A percentile compares a stretch with the other conserved stretches of the same genome.
Evolutionary conservation across 2,329 filamentous ascomycete genomes (phyloP).

Genomic region (Fusarium lateritium): DNA sequence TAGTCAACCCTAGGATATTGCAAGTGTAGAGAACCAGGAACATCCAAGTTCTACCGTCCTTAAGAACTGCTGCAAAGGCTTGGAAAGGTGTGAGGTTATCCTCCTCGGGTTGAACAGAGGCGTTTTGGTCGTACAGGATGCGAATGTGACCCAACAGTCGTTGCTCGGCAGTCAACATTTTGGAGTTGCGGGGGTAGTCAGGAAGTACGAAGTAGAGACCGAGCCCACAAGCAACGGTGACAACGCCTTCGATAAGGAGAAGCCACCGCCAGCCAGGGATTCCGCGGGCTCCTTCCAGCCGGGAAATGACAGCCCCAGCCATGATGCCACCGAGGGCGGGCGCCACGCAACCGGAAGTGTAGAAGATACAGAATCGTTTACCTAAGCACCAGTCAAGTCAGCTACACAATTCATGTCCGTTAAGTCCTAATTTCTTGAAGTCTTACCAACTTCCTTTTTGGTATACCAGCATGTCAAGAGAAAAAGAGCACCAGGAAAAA

Average conservation of each 20-base stretch:
- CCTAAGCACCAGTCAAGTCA: background rate
- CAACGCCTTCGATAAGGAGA: slow-evolving; percentile 29
- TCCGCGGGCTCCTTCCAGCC: slow-evolving; percentile 20
- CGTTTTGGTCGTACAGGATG: slow-evolving; percentile 13
- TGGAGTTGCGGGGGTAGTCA: slow-evolving; percentile 27
- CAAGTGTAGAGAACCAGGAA: slow-evolving; percentile 67
- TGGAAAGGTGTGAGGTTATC: slow-evolving; percentile 15
- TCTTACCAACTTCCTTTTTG: too few species aligned
- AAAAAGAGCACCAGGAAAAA: too few species aligned
- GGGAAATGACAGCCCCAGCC: slow-evolving; percentile 32
- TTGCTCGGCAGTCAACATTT: slow-evolving; percentile 15
- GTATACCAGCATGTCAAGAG: too few species aligned
- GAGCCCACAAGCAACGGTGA: slow-evolving; percentile 20
- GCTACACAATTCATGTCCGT: too few species aligned
- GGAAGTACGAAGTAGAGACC: slow-evolving; percentile 25
- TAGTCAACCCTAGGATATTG: slow-evolving; percentile 60
- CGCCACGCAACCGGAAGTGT: slow-evolving; percentile 30
- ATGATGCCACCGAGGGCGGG: slow-evolving; percentile 33
- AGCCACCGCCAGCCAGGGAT: slow-evolving; percentile 38
- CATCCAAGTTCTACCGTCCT: slow-evolving; percentile 55
- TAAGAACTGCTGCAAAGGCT: slow-evolving; percentile 22
- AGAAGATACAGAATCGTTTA: slow-evolving; percentile 38
- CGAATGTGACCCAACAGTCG: slow-evolving; percentile 19
- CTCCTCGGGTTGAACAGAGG: background rate
- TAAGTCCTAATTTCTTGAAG: too few species aligned